These are phyloP conservation scores for Ammopiptanthus mongolicus DNA, from an alignment of 306 rosid species.

Conservation along the genomic window DNA sequence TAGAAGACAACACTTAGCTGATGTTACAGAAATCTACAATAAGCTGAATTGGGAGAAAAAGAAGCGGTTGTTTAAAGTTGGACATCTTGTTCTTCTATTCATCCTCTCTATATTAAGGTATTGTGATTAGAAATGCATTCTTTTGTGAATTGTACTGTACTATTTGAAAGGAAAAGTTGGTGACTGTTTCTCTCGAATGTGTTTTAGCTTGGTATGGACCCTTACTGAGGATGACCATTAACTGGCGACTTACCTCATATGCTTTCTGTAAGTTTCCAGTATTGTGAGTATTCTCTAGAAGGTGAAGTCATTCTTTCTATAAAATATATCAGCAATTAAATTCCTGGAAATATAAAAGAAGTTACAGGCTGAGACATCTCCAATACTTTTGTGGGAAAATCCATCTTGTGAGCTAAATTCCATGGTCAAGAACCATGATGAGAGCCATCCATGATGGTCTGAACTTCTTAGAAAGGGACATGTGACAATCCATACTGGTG, in stretches of 20 bases:
- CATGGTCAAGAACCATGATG: neutral
- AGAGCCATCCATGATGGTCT: neutral
- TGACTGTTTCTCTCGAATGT: constrained; percentile 22
- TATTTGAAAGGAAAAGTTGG: constrained; percentile 8
- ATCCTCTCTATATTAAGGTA: constrained; percentile 63
- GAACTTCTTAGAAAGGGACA: neutral
- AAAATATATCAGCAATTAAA: neutral
- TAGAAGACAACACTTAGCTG: constrained; percentile 47
- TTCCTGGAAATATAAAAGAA: neutral
- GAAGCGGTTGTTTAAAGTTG: constrained; percentile 52
- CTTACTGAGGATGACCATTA: constrained; percentile 43
- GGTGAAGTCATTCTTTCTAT: neutral
- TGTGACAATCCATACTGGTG: neutral
- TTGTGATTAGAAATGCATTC: neutral
- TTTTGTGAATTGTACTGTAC: neutral
- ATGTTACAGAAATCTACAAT: constrained; percentile 88
- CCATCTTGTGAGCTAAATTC: neutral
- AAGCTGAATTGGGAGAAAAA: constrained; percentile 72
- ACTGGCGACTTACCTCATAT: constrained; percentile 7
- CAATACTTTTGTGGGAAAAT: neutral
- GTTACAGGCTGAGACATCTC: neutral
- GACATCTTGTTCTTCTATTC: constrained; percentile 41
- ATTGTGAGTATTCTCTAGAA: neutral
- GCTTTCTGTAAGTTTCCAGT: constrained; percentile 35
- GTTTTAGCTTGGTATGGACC: constrained; percentile 61